Percentiles rank a stretch among this genome's conserved stretches.
These are phyloP conservation scores for Russula ochroleuca DNA, from an alignment of 768 basidiomycete species.

Conservation along the genomic window DNA sequence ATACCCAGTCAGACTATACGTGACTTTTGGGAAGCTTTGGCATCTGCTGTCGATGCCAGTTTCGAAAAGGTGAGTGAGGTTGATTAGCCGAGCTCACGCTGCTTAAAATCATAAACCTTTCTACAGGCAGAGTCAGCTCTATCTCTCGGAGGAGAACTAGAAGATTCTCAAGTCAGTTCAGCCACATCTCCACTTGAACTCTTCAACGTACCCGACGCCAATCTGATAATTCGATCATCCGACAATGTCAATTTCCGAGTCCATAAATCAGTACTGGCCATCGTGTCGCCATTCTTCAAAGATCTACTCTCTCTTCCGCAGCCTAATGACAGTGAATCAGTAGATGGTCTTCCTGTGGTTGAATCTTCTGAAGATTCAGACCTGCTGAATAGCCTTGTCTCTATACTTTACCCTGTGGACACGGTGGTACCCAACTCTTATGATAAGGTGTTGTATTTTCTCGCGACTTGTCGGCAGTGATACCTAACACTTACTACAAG, in stretches of 20 bases:
- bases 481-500: neutral
- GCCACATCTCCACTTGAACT: neutral
- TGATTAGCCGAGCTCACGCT: no score
- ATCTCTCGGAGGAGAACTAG: neutral
- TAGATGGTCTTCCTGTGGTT: conserved; percentile 3
- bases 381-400: neutral
- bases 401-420: no score
- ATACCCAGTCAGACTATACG: neutral
- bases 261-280: conserved; percentile 12
- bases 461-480: neutral
- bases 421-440: no score
- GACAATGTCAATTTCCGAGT: conserved; percentile 10
- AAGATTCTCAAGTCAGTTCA: neutral
- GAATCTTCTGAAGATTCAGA: conserved; percentile 8
- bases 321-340: neutral
- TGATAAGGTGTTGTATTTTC: no score
- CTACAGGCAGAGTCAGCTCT: conserved; percentile 9
- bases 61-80: neutral
- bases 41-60: no score
- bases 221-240: conserved; percentile 10
- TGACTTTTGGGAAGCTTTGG: neutral
- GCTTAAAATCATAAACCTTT: neutral
- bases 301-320: conserved; percentile 23
- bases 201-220: neutral
- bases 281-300: conserved; percentile 10